Base-by-base conservation (phyloP, 345 rosid genomes). In the Atalantia buxifolia region DNA sequence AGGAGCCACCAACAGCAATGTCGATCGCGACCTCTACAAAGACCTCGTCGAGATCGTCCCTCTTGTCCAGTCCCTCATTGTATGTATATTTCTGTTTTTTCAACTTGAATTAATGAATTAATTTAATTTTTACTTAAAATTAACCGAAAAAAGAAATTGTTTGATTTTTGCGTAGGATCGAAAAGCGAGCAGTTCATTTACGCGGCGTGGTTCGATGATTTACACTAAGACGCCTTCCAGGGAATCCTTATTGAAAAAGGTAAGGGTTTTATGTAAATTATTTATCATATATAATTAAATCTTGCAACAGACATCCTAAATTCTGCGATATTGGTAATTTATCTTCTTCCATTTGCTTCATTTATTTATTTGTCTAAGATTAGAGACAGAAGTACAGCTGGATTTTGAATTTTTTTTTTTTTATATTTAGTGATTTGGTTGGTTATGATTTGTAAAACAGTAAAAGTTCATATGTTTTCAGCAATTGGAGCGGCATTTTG, bases 151-250 rank as follows among this genome's bases (percentile, higher is more conserved):
- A 48, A 30, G 3, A 3, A 21, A 50, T 13, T 14, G 18, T 27
- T 30, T 74, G 65, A 66, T 55, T 71, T n/a, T 74, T 38, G 40
- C 36, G 3, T 72, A 94, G 98, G 95, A 92, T 81, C 90, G 89
- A 81, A 97, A 92, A 77, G 87, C 86, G 36, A 91, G 77, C 83
- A 92, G 92, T 80, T 93, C 98, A 42, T 97, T 89, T 81, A 97
- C 91, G 30, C 87, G 93, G 76, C 92, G 98, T 25, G 98, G 97
- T 57, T 94, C 98, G 0, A 78, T 93, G 82, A 83, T 86, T 60
- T 97, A 94, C 84, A 97, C 99, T 14, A 97, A 94, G 92, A 97
- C 98, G 74, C 99, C 99, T 85, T 92, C 98, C 30, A 89, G 91
- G 82, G 94, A 92, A 65, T 86, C 93, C 4, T 79, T 90, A 60